Conservation (phyloP, 73 alveolate species). For the Halteria grandinella region DNA sequence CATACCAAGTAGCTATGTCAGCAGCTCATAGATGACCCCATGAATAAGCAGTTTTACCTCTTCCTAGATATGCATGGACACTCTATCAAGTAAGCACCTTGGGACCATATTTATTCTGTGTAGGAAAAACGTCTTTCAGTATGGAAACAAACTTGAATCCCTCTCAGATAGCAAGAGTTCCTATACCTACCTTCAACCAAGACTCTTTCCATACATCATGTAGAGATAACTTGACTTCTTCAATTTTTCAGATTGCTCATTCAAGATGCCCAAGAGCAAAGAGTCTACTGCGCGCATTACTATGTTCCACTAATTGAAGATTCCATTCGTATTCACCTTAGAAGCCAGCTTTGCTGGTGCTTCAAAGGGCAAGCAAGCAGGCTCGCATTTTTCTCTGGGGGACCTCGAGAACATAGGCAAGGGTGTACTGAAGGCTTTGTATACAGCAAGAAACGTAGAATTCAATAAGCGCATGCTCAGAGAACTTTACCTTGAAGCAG, state of each 20-base stretch:
- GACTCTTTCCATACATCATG: conserved; percentile 30
- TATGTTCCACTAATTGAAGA: conserved; percentile 27
- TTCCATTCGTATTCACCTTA: conserved; percentile 47
- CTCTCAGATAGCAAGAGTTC: background rate
- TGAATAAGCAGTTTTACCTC: conserved; percentile 25
- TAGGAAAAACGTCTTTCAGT: conserved; percentile 46
- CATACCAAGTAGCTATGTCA: conserved; percentile 29
- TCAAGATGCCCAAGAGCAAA: conserved; percentile 29
- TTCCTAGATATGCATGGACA: conserved; percentile 57
- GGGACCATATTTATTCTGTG: background rate
- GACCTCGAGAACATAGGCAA: conserved; percentile 40
- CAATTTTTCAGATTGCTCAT: conserved; percentile 2
- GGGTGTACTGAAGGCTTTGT: conserved; percentile 12
- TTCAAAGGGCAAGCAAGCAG: conserved; percentile 1
- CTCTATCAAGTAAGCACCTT: conserved; percentile 13
- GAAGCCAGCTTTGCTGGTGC: conserved; percentile 59
- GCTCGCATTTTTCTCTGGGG: conserved; percentile 40
- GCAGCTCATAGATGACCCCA: conserved; percentile 7
- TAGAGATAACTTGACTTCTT: conserved; percentile 27
- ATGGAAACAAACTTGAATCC: conserved; percentile 35
- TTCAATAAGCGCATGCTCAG: conserved; percentile 4
- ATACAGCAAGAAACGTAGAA: conserved; percentile 3
- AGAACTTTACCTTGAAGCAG: conserved; percentile 7
- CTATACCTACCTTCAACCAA: background rate
- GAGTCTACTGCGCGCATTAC: conserved; percentile 53